Percentiles rank a stretch among this genome's conserved stretches.
These are phyloP conservation scores for Phytophthora sp. DNA, from an alignment of 352 stramenopile genomes.

Conservation along the genomic window DNA sequence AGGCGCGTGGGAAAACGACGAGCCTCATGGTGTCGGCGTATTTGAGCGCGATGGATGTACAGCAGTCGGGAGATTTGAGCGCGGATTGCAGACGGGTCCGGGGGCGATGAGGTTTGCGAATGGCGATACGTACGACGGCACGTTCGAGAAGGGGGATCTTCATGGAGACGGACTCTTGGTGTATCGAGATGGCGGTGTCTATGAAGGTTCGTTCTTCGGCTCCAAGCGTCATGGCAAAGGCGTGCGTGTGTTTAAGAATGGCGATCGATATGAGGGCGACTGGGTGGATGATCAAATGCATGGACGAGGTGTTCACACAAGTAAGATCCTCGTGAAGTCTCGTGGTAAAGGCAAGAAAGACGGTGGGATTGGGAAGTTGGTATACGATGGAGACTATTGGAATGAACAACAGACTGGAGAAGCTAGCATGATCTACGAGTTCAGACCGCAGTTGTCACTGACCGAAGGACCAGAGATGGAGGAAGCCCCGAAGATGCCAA, in stretches of 20 bases:
- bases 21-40: conserved; percentile 61
- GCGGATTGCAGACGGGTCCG: conserved; percentile 60
- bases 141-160: conserved; percentile 52
- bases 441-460: conserved; percentile 24
- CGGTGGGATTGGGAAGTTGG: conserved; percentile 13
- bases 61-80: conserved; percentile 64
- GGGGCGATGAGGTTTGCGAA: conserved; percentile 62
- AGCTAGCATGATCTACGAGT: conserved; percentile 49
- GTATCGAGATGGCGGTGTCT: conserved; percentile 60
- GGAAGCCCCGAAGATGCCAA: not conserved
- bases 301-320: conserved; percentile 51
- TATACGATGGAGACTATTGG: conserved; percentile 63
- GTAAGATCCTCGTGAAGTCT: conserved; percentile 13
- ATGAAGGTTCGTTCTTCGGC: conserved; percentile 54
- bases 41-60: conserved; percentile 58
- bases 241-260: conserved; percentile 52
- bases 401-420: conserved; percentile 53
- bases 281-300: conserved; percentile 70
- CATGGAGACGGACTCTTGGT: conserved; percentile 52
- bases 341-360: conserved; percentile 14
- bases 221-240: conserved; percentile 67
- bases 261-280: conserved; percentile 60
- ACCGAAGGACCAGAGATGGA: conserved; percentile 1
- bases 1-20: conserved; percentile 67
- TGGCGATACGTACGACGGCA: conserved; percentile 76